Conservation (phyloP, 23 red algal genomes). For the Pyropia yezoensis region DNA sequence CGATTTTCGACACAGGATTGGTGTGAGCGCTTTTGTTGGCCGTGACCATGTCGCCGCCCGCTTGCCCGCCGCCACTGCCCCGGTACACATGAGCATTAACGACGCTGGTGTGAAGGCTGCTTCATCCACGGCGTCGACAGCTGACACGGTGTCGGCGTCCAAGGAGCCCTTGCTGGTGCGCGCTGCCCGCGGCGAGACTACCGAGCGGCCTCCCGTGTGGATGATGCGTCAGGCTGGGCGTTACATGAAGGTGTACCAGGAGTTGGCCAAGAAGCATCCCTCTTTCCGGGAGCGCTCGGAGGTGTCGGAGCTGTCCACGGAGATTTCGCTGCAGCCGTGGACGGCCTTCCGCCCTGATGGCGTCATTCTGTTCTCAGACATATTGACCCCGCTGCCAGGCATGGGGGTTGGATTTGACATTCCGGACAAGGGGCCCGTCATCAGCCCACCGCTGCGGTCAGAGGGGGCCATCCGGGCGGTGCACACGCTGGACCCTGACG, state of each 20-base stretch:
- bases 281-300: slow-evolving; percentile 96
- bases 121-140: slow-evolving; percentile 18
- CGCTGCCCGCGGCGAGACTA: slow-evolving; percentile 57
- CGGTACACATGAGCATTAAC: too few relatives aligned
- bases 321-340: slow-evolving; percentile 98
- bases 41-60: too few relatives aligned
- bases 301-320: slow-evolving; percentile 74
- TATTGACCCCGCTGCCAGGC: slow-evolving; percentile 90
- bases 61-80: too few relatives aligned
- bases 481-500: slow-evolving; percentile 59
- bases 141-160: background rate
- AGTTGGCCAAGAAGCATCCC: slow-evolving; percentile 89
- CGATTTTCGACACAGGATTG: too few relatives aligned
- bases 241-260: slow-evolving; percentile 96
- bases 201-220: slow-evolving; percentile 85
- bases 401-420: slow-evolving; percentile 97
- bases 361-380: slow-evolving; percentile 98
- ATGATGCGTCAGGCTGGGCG: slow-evolving; percentile 98
- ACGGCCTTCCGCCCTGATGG: slow-evolving; percentile 83
- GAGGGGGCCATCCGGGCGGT: slow-evolving; percentile 68
- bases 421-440: slow-evolving; percentile 85
- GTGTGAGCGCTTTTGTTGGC: too few relatives aligned
- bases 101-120: slow-evolving; percentile 3
- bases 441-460: slow-evolving; percentile 65
- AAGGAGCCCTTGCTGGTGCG: slow-evolving; percentile 75